These are phyloP conservation scores for Dactylonectria macrodidyma DNA, from an alignment of 2,329 filamentous ascomycete species.

Conservation along the genomic window DNA sequence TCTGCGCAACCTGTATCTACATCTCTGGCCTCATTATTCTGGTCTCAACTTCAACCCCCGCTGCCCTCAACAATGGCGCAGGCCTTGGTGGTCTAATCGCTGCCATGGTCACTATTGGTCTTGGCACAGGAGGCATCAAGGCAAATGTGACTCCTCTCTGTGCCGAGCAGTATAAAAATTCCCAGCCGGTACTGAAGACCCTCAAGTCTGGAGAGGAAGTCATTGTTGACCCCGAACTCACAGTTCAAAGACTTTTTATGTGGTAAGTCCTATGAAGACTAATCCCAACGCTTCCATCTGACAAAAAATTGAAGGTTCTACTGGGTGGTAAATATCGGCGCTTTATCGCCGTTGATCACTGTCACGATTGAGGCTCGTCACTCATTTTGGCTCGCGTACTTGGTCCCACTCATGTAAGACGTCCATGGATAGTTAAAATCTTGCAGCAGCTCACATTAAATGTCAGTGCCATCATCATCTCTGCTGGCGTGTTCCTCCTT, in stretches of 20 bases:
- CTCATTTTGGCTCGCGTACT: slow-evolving; percentile 31
- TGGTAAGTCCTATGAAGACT: slow-evolving; percentile 14
- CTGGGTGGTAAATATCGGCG: slow-evolving; percentile 33
- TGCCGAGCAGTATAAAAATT: slow-evolving; percentile 31
- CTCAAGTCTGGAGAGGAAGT: slow-evolving; percentile 31
- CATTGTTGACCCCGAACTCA: slow-evolving; percentile 31
- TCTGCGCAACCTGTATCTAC: slow-evolving; percentile 33
- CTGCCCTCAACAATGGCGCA: slow-evolving; percentile 18
- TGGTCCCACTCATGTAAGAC: slow-evolving; percentile 36
- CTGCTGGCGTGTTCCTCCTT: slow-evolving; percentile 13
- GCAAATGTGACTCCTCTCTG: slow-evolving; percentile 31
- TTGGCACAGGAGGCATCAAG: slow-evolving; percentile 32
- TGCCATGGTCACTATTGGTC: slow-evolving; percentile 28
- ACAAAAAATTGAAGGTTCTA: slow-evolving; percentile 25
- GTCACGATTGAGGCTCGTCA: slow-evolving; percentile 31
- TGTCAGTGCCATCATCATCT: slow-evolving; percentile 26
- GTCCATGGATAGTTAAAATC: too few species aligned
- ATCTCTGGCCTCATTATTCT: slow-evolving; percentile 37
- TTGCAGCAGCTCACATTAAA: neutral
- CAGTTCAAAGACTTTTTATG: slow-evolving; percentile 30
- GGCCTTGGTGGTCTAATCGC: slow-evolving; percentile 28
- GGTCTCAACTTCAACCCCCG: slow-evolving; percentile 27
- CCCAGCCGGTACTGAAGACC: slow-evolving; percentile 27
- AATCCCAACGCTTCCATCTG: neutral
- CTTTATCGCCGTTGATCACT: slow-evolving; percentile 29